Conservation (phyloP, 768 basidiomycete species). For the Sporobolomyces pararoseus region DNA sequence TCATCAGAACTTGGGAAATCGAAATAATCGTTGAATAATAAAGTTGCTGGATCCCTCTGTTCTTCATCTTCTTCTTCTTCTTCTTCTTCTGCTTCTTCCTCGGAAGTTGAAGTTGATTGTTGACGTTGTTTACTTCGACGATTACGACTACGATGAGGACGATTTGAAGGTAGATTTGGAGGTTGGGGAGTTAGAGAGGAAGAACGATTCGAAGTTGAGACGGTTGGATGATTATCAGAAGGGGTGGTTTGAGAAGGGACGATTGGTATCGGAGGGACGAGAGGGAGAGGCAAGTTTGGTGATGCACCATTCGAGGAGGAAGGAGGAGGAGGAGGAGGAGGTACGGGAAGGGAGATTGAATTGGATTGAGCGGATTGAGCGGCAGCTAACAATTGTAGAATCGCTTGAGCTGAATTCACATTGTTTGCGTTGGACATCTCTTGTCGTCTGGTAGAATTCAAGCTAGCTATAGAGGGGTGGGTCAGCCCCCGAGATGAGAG, state of each 20-base stretch:
- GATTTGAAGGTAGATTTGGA: too few relatives aligned
- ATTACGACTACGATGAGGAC: too few relatives aligned
- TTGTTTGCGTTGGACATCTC: neutral
- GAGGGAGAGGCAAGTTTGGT: too few relatives aligned
- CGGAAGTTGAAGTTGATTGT: neutral
- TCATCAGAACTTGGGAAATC: slow-evolving; percentile 26
- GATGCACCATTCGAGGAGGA: too few relatives aligned
- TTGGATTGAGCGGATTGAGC: slow-evolving; percentile 12
- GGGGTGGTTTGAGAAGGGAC: too few relatives aligned
- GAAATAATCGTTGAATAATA: slow-evolving; percentile 33
- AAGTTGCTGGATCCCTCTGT: slow-evolving; percentile 25
- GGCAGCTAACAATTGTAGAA: neutral
- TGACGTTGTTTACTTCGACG: too few relatives aligned
- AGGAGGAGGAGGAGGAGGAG: neutral
- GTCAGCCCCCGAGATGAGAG: neutral
- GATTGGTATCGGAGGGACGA: too few relatives aligned
- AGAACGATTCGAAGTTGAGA: too few relatives aligned
- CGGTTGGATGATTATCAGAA: neutral
- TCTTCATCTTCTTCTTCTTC: neutral
- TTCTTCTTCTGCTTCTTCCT: neutral
- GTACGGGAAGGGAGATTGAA: neutral
- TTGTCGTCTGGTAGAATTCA: too few relatives aligned
- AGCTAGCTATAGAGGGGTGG: too few relatives aligned
- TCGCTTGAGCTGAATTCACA: neutral
- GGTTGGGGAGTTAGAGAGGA: too few relatives aligned